Conservation (phyloP, 495 filamentous ascomycete genomes). For the Penicillium cataractarum region DNA sequence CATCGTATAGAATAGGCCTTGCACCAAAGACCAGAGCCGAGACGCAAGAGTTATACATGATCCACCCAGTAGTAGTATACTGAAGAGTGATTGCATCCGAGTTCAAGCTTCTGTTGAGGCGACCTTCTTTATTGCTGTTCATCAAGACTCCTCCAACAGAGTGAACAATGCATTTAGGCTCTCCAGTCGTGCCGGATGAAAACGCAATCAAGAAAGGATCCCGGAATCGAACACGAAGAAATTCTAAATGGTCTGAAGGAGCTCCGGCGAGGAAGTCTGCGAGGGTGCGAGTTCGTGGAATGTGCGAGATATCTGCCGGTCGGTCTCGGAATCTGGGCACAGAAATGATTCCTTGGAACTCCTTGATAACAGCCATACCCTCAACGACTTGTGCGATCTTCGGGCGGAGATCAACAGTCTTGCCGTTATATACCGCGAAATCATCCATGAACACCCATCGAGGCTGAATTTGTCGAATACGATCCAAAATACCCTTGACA, state of each 20-base stretch:
- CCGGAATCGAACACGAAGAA: conserved; percentile 52
- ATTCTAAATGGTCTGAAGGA: conserved; percentile 47
- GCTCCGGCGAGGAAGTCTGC: conserved; percentile 53
- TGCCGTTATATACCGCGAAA: conserved; percentile 75
- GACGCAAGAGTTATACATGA: conserved; percentile 73
- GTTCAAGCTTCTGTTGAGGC: conserved; percentile 59
- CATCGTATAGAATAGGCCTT: conserved; percentile 70
- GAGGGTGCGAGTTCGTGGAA: conserved; percentile 59
- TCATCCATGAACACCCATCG: conserved; percentile 78
- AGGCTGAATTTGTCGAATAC: conserved; percentile 70
- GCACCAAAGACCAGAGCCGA: conserved; percentile 56
- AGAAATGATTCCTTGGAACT: conserved; percentile 65
- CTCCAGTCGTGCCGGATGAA: conserved; percentile 74
- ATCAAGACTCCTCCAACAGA: conserved; percentile 22
- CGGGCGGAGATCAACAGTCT: conserved; percentile 65
- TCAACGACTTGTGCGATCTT: conserved; percentile 70
- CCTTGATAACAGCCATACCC: conserved; percentile 59
- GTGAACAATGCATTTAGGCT: conserved; percentile 82
- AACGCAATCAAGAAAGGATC: conserved; percentile 79
- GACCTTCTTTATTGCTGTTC: conserved; percentile 58
- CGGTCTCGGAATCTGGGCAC: conserved; percentile 62
- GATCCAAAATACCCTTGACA: conserved; percentile 71
- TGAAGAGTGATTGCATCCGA: conserved; percentile 55
- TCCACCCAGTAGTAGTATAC: conserved; percentile 75
- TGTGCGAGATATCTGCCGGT: conserved; percentile 56